Evolutionary conservation across 2,329 filamentous ascomycete genomes (phyloP).

Genomic region (Pestalotiopsis sp.): DNA sequence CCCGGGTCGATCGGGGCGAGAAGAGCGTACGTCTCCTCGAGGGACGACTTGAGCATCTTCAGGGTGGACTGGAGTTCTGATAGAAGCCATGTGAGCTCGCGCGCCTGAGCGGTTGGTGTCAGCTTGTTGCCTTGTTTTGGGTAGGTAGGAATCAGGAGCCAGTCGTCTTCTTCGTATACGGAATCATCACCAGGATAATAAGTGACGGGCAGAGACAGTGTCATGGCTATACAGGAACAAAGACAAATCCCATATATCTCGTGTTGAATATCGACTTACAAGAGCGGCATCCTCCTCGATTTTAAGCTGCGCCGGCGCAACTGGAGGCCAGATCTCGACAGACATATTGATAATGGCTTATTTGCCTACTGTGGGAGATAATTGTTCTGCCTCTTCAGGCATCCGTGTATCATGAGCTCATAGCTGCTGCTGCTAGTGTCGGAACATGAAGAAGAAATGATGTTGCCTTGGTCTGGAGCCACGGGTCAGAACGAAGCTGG

Average conservation of each 20-base stretch:
- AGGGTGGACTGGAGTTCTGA: slow-evolving; percentile 51
- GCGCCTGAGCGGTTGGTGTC: slow-evolving; percentile 24
- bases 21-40: slow-evolving; percentile 87
- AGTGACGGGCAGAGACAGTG: not conserved
- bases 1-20: slow-evolving; percentile 84
- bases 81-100: slow-evolving; percentile 59
- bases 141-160: slow-evolving; percentile 13
- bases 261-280: slow-evolving; percentile 38
- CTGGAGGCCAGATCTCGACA: slow-evolving; percentile 60
- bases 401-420: slow-evolving; percentile 7
- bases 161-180: slow-evolving; percentile 8
- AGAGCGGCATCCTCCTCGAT: slow-evolving; percentile 50
- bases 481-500: not conserved
- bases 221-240: slow-evolving; percentile 4
- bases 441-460: not conserved
- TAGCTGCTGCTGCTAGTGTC: not conserved
- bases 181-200: not conserved
- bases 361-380: slow-evolving; percentile 4
- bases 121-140: not conserved
- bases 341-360: slow-evolving; percentile 46
- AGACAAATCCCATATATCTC: not conserved
- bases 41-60: slow-evolving; percentile 59
- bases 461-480: not conserved
- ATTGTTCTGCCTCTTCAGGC: not conserved
- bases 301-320: slow-evolving; percentile 53